Conservation (phyloP, 108 stramenopile genomes). For the Cyclotella baltica region DNA sequence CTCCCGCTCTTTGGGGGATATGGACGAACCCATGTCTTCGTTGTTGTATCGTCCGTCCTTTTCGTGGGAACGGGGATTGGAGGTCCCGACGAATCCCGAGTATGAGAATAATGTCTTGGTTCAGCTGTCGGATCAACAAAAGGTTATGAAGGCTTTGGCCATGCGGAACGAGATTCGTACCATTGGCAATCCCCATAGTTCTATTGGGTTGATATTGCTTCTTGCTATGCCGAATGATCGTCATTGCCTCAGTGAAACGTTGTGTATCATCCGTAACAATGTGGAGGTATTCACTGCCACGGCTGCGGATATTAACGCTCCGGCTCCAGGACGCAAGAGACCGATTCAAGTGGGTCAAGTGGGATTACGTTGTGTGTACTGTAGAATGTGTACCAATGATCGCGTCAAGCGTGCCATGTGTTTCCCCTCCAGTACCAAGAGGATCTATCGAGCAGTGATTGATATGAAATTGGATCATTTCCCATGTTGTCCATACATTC, state of each 20-base stretch:
- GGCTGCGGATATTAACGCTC: slow-evolving; percentile 81
- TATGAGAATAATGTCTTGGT: slow-evolving; percentile 2
- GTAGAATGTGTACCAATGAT: slow-evolving; percentile 75
- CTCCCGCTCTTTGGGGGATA: slow-evolving; percentile 36
- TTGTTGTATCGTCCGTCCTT: slow-evolving; percentile 37
- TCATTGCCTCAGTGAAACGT: slow-evolving; percentile 86
- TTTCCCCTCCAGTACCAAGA: slow-evolving; percentile 87
- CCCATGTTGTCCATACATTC: slow-evolving; percentile 81
- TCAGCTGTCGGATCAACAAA: slow-evolving; percentile 45
- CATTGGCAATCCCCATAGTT: slow-evolving; percentile 46
- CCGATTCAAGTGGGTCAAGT: slow-evolving; percentile 87
- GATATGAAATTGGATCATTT: slow-evolving; percentile 95
- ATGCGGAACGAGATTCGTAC: slow-evolving; percentile 50
- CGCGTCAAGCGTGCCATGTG: slow-evolving; percentile 91
- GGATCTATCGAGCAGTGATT: slow-evolving; percentile 91
- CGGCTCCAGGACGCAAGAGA: slow-evolving; percentile 89
- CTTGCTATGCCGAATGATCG: slow-evolving; percentile 86
- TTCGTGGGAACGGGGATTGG: slow-evolving; percentile 43
- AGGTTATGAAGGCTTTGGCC: slow-evolving; percentile 40
- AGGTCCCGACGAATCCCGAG: slow-evolving; percentile 16
- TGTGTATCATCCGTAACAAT: slow-evolving; percentile 88
- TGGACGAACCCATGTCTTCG: slow-evolving; percentile 30
- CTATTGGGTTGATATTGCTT: slow-evolving; percentile 52
- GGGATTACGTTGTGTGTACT: slow-evolving; percentile 90
- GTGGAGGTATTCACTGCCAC: slow-evolving; percentile 91